Evolutionary conservation across 371 early-diverging fungal genomes (phyloP), one percentile per base, ranked within the genome.

Genomic region (Thermomucor indicae-seudaticae): DNA sequence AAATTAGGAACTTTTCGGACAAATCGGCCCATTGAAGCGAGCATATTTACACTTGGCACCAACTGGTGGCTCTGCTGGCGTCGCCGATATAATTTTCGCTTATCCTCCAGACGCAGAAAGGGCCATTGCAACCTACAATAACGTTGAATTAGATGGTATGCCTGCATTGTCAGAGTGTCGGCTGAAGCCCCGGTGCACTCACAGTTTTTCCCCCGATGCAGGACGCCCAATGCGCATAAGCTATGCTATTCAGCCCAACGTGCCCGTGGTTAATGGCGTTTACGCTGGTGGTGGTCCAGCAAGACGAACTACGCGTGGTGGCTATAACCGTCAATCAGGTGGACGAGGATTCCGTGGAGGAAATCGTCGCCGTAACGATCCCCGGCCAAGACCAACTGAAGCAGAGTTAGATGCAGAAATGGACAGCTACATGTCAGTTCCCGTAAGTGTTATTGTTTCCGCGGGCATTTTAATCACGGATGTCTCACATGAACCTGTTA

Each of bases 71-170:
- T 81, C 83, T 14, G 72, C 81, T n/a, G 85, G 85, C 45, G 74
- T 79, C 3, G 85, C 85, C 51, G 76, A 80, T 43, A 59, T 85
- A 16, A 60, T 70, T n/a, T 85, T 80, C 57, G 65, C 60, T 14
- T 41, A 58, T n/a, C 35, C 70, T 16, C 58, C 54, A 11, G 79
- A 79, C 51, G 83, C 83, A 40, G 80, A 73, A 29, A 49, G 62
- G 27, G 83, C 85, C 1, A 62, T 74, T 28, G 61, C 64, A 43
- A 75, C 76, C 47, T 77, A 81, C 31, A 72, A 85, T 43, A 78
- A 79, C 49, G 72, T 80, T 10, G 71, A 76, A 37, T 64, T 85
- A 27, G 85, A 85, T 69, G 79, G 85, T 84, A 76, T 44, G 44
- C 17, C 3, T 32, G 4, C 14, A 23, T 23, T 50, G 23, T 11